Base-by-base conservation (phyloP, 2,329 filamentous ascomycete genomes). In the Paraphaeosphaeria minitans region DNA sequence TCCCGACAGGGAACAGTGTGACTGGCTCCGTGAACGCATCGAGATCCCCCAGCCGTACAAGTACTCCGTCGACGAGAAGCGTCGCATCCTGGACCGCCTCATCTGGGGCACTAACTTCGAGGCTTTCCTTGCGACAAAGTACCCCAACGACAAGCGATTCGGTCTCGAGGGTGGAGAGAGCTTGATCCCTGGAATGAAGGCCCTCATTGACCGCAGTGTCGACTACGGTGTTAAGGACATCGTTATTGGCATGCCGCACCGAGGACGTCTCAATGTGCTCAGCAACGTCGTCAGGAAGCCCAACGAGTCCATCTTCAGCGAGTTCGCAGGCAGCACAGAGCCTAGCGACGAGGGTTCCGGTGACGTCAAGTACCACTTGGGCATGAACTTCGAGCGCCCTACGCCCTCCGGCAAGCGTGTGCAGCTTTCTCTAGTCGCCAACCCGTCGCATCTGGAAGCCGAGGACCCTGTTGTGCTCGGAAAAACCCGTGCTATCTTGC, bases 31-130 rank as follows among this genome's bases (percentile, higher is more conserved):
- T 72, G 91, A 97, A 80, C 92, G 95, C 64, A 85, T 98, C 70
- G 95, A 99, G 82, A 90, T 98, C 53, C 94, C 94, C 47, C 87
- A 89, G 70, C 93, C 95, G 13, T 99, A 96, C 86, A 96, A 96
- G 80, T 98, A 97, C 83, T 96, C 92, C 0, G 90, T 97, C 60
- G 95, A 98, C 73, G 95, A 99, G 85, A 99, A 99, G 87, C 91
- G 95, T 75, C 89, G 95, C 67, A 97, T 99, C 69, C 86, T 99
- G 67, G 95, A 99, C 81, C 92, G 95, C 75, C 84, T 99, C 66
- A 99, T 99, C 79, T 99, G 95, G 95, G 94, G 92, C 77, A 96
- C 93, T 65, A 97, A 92, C 80, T 99, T 99, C 78, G 95, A 99
- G 82, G 82, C 88, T 60, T 99, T 99, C 85, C 83, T 96, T 67